phyloP scores from a whole-genome alignment of 2,329 filamentous ascomycete species.

The Aspergillus sp. region DNA sequence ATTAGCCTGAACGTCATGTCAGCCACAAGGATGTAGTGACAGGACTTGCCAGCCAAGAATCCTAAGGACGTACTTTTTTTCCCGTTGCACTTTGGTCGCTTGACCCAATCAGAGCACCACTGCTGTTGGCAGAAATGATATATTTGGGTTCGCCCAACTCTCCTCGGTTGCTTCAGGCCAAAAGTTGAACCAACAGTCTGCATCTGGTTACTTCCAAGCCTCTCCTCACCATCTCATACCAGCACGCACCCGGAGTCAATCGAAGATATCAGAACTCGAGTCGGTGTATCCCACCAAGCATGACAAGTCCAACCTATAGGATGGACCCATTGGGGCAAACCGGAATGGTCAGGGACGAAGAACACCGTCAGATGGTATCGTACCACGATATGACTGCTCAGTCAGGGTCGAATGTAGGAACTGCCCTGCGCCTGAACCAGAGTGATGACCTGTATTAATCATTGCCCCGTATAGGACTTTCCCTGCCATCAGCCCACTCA shows the following conservation, averaged over 20 bases:
- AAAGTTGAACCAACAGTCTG: background rate
- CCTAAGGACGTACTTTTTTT: conserved; percentile 20
- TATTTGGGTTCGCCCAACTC: conserved; percentile 15
- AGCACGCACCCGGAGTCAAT: background rate
- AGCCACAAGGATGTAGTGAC: conserved; percentile 17
- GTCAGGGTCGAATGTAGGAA: conserved; percentile 21
- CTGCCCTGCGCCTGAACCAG: background rate
- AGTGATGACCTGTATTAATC: conserved; percentile 9
- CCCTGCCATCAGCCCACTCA: conserved; percentile 18
- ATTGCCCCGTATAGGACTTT: conserved; percentile 17
- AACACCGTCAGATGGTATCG: conserved; percentile 16
- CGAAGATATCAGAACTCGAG: background rate
- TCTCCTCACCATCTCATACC: background rate
- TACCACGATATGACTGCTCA: conserved; percentile 23
- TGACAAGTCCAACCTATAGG: conserved; percentile 16
- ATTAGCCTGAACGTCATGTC: conserved; percentile 21
- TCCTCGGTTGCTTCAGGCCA: background rate
- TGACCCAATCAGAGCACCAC: conserved; percentile 7
- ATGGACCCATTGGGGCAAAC: conserved; percentile 20
- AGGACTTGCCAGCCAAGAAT: conserved; percentile 7
- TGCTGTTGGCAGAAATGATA: conserved; percentile 9
- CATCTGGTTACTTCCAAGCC: background rate
- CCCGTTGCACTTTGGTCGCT: background rate
- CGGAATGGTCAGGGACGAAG: conserved; percentile 12
- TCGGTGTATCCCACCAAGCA: conserved; percentile 2